Evolutionary conservation across 2,329 filamentous ascomycete species (phyloP).

Genomic region (Neophaeococcomyces mojaviensis): DNA sequence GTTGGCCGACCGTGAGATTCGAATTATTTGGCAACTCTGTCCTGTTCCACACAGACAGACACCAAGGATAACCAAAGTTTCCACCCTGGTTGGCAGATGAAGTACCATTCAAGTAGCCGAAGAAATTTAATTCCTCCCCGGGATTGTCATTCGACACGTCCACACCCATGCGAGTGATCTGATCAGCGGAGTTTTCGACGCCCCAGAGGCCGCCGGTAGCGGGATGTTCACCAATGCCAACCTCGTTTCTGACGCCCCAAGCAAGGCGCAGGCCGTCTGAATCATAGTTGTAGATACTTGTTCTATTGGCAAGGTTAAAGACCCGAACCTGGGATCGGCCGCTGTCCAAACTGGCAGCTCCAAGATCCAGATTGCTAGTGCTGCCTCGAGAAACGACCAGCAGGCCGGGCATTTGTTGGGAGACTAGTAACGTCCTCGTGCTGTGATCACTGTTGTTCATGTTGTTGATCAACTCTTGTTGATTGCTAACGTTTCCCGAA

Average conservation of each 20-base stretch:
- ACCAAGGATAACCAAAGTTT: constrained; percentile 63
- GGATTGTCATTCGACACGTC: constrained; percentile 64
- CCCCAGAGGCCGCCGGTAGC: constrained; percentile 42
- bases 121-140: constrained; percentile 66
- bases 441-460: constrained; percentile 57
- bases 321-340: constrained; percentile 63
- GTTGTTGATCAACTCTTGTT: constrained; percentile 50
- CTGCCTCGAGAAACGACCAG: constrained; percentile 62
- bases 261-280: constrained; percentile 46
- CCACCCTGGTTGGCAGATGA: constrained; percentile 32
- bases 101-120: constrained; percentile 54
- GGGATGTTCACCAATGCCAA: constrained; percentile 54
- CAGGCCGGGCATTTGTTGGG: constrained; percentile 45
- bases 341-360: constrained; percentile 43
- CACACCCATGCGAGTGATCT: constrained; percentile 49
- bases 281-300: constrained; percentile 39
- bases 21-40: constrained; percentile 41
- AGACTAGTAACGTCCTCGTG: constrained; percentile 60
- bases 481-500: constrained; percentile 39
- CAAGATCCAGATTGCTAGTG: constrained; percentile 52
- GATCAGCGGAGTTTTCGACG: constrained; percentile 65
- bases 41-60: constrained; percentile 60
- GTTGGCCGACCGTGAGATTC: constrained; percentile 38
- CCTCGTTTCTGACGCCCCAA: constrained; percentile 67
- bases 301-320: constrained; percentile 44